Base-by-base conservation (phyloP, 306 rosid genomes). In the Dryas alaskensis region DNA sequence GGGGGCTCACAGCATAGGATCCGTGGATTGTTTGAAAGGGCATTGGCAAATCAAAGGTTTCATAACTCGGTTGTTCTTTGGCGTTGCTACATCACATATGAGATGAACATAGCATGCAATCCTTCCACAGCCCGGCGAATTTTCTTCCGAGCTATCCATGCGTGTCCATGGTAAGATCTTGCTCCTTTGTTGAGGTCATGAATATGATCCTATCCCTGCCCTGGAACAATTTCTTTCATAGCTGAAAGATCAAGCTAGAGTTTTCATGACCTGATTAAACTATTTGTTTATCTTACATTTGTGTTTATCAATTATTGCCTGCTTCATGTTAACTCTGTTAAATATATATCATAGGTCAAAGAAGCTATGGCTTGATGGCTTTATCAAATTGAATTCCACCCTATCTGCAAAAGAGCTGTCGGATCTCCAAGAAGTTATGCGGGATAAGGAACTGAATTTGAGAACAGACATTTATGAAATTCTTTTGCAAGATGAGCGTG, bases 341-440 rank as follows among this genome's bases (percentile, higher is more conserved):
- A 12, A 7, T 37, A 10, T 64, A 17, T 51, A 14, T 54, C 40
- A 64, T 77, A 94, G 98, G 98, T 94, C 98, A 48, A 94, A 94
- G 78, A 86, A 77, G 77, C 84, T 94, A 65, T 94, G 98, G 98
- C 80, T 94, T 51, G 98, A 94, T 72, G 98, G 97, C 72, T 94
- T 91, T 79, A 84, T 84, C 45, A 88, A 89, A 78, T 85, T 94
- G 73, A 87, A 87, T 74, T 67, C 89, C 8, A 67, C 85, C 49
- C 84, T 94, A 25, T 84, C 87, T 46, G 89, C 90, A 22, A 94
- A 94, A 79, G 97, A 94, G 81, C 91, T 94, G 49, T 89, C 98
- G 25, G 97, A 94, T 89, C 92, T 94, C 27, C 98, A 94, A 68
- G 98, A 94, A 83, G 97, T 94, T 27, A 94, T 94, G 98, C 90